These are phyloP conservation scores for Pontederia crassipes DNA, from an alignment of 176 grass and related monocot species.

Conservation along the genomic window DNA sequence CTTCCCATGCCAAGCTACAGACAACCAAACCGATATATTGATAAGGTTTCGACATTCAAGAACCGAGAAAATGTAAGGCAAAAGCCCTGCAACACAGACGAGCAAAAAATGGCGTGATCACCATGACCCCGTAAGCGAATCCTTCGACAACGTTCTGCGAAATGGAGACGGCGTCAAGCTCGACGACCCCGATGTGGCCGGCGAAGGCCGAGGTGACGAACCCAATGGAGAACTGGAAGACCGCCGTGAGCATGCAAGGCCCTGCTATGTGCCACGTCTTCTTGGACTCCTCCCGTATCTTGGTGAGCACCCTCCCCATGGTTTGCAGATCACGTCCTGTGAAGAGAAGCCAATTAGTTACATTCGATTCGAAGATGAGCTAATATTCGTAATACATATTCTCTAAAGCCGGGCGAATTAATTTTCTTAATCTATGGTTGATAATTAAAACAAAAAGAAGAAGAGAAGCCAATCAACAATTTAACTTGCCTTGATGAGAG, in stretches of 20 bases:
- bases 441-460: too few relatives aligned
- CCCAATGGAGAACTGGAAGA: conserved; percentile 74
- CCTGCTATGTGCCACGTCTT: conserved; percentile 59
- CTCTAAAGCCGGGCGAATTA: too few relatives aligned
- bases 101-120: not conserved
- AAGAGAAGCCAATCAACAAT: too few relatives aligned
- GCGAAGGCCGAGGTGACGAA: conserved; percentile 61
- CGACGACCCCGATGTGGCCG: conserved; percentile 51
- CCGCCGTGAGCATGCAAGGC: conserved; percentile 58
- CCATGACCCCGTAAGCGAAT: conserved; percentile 39
- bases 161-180: conserved; percentile 62
- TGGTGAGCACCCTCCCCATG: conserved; percentile 31
- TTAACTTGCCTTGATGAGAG: not conserved
- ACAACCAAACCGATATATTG: too few relatives aligned
- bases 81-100: not conserved
- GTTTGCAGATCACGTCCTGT: not conserved
- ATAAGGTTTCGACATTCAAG: not conserved
- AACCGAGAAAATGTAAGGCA: not conserved
- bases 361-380: not conserved
- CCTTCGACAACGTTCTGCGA: conserved; percentile 56
- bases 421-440: too few relatives aligned
- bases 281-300: conserved; percentile 60
- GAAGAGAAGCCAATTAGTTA: not conserved
- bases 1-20: conserved; percentile 46
- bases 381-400: not conserved